Conservation (phyloP, 148 eudicot species). For the Vaccinium corymbosum region DNA sequence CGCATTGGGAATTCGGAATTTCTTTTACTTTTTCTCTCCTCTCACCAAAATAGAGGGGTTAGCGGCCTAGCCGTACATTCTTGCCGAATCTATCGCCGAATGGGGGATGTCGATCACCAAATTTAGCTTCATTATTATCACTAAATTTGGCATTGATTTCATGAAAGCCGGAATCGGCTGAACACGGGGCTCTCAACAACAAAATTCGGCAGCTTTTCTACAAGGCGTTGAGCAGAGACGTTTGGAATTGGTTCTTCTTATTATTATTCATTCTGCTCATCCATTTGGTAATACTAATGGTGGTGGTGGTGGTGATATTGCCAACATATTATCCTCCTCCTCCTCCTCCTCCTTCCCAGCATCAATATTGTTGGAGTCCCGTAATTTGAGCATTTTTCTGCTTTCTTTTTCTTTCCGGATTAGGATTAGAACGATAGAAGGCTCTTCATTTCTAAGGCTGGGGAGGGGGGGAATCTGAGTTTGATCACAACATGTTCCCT, state of each 20-base stretch:
- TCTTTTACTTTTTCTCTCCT: neutral
- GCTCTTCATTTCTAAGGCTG: neutral
- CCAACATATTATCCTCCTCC: neutral
- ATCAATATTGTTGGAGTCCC: neutral
- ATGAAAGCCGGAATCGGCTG: neutral
- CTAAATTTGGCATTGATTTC: constrained; percentile 8
- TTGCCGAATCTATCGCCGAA: neutral
- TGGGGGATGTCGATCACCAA: neutral
- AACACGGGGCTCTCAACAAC: neutral
- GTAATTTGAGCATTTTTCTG: neutral
- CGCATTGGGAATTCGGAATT: neutral
- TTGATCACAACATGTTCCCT: constrained; percentile 24
- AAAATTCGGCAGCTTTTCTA: neutral
- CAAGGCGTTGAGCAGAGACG: constrained; percentile 1
- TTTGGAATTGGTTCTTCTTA: neutral
- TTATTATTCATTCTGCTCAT: neutral
- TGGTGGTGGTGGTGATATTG: neutral
- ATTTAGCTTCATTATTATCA: neutral
- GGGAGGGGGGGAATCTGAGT: neutral
- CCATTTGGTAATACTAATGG: neutral
- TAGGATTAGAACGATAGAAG: neutral
- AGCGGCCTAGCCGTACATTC: neutral
- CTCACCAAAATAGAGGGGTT: neutral
- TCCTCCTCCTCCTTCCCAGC: neutral
- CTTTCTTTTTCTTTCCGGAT: neutral